phyloP scores from a whole-genome alignment of 768 basidiomycete genomes.

The Agaricus subrufescens region DNA sequence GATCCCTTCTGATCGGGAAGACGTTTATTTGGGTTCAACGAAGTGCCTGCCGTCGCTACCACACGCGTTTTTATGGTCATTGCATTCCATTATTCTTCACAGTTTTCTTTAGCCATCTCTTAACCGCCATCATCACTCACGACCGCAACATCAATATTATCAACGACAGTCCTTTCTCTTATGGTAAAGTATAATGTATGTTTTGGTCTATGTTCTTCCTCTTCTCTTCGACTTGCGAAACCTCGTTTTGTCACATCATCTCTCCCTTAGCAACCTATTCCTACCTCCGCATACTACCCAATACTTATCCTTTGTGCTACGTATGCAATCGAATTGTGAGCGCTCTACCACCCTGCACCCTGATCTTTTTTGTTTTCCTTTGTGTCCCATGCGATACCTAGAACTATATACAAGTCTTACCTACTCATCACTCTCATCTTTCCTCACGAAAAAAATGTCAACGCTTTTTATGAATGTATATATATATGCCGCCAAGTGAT shows the following conservation, averaged over 20 bases:
- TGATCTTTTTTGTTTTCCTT: not conserved
- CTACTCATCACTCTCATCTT: not conserved
- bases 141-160: not conserved
- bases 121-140: not conserved
- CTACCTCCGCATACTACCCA: not conserved
- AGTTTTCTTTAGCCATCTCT: not conserved
- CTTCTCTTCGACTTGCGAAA: constrained; percentile 3
- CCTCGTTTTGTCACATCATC: constrained; percentile 1
- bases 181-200: not conserved
- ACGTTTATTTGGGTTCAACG: not conserved
- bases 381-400: not conserved
- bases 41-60: not conserved
- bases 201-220: not conserved
- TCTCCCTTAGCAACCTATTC: not conserved
- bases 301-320: not conserved
- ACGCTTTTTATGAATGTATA: not conserved
- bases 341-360: not conserved
- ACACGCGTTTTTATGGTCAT: too few species aligned
- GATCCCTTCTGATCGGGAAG: not conserved
- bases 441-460: not conserved
- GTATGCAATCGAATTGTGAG: not conserved
- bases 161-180: not conserved
- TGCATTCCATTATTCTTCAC: not conserved
- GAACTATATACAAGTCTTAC: not conserved
- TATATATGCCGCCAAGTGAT: not conserved